Base-by-base conservation (phyloP, 371 early-diverging fungal species). In the Rhizopus microsporus region DNA sequence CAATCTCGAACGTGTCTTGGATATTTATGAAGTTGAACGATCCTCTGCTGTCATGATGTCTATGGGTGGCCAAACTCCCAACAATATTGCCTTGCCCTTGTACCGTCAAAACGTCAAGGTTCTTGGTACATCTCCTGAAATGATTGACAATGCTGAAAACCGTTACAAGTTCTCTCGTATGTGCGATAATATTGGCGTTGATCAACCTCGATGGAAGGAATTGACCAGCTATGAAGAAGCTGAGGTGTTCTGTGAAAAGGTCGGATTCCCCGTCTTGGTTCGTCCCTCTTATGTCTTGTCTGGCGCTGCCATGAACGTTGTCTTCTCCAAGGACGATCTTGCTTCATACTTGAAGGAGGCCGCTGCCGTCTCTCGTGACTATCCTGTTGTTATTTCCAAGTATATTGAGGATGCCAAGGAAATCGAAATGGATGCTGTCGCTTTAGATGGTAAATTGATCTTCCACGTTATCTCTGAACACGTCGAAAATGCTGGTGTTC, bases 271-370 rank as follows among this genome's bases (percentile, higher is more conserved):
- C 4, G 96, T 96, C 7, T 81, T 97, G 8, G 96, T 97, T 16
- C 82, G 97, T 50, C 97, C 97, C 10, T 95, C 96, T 34, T 97
- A 95, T 58, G 97, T 96, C 13, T 81, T 97, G 51, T 93, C 93
- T 42, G 97, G 97, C 57, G 95, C 96, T 37, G 96, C 96, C 55
- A 96, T 97, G 96, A 95, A 94, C 69, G 95, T 96, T 3, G 95
- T 91, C 7, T 86, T 90, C 74, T 88, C 91, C 12, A 71, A 80
- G 47, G 85, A 85, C 31, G 95, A 95, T 59, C 77, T 97, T 56
- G 77, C 78, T 44, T 75, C 80, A 44, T 96, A 91, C 68, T 78
- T 97, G 55, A 80, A 83, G 43, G 85, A 93, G 66, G 96, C 96
- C 5, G 89, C 88, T 15, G 86, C 85, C n/a, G 93, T 97, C 37